Evolutionary conservation across 495 filamentous ascomycete species (phyloP), one percentile per base, ranked within the genome.

Genomic region (Pseudomonodictys pantanalensis): DNA sequence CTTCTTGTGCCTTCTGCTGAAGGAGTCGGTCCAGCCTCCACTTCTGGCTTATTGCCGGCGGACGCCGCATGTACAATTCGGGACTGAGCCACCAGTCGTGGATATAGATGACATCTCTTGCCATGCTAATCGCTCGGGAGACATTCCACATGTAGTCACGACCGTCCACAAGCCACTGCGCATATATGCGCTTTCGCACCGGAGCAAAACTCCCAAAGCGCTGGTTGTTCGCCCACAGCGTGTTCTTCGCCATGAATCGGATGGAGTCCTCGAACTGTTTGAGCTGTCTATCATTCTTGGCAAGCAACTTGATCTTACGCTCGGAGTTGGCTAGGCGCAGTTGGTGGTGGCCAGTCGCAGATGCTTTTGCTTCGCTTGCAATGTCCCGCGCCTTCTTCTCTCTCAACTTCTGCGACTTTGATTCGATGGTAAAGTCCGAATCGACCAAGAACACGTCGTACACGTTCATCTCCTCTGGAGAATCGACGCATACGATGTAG

Each of bases 71-170:
- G 74, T 99, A 99, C 24, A 99, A 73, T 72, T 99, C 93, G 4
- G 93, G 93, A 64, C 89, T 96, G 52, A 99, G 70, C 93, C 93
- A 99, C 93, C 93, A 99, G 71, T 97, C 93, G 71, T 99, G 93
- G 49, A 99, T 99, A 72, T 97, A 97, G 58, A 99, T 91, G 33
- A 99, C 93, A 77, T 99, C 95, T 68, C 90, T 90, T 10, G 93
- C 93, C 84, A 96, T 96, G 71, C 87, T 96, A 71, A 99, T 97
- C 1, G 93, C 93, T 49, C 93, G 83, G 5, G 91, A 96, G 6
- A 97, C 92, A 66, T 96, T 92, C 93, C 93, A 99, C 92, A 97
- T 97, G 73, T 97, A 92, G 68, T 99, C 93, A 47, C 93, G 82
- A 12, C 89, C 93, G 73, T 99, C 93, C 2, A 99, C 93, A 5